Evolutionary conservation across 148 eudicot genomes (phyloP), one percentile per base, ranked within the genome.

Genomic region (Rhododendron kiyosumense): DNA sequence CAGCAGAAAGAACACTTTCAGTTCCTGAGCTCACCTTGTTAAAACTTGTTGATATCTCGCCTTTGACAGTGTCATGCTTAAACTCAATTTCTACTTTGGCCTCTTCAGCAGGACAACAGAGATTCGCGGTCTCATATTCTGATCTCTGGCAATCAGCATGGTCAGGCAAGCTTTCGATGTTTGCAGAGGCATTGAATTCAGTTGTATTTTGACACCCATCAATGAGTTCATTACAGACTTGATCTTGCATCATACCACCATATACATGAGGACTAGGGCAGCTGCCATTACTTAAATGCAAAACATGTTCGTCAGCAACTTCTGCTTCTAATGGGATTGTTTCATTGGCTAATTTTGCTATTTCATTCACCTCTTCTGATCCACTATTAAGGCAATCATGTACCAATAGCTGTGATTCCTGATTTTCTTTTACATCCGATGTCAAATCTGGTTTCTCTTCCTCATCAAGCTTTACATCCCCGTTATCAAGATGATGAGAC

Each of bases 1-100:
- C 90, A 79, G 89, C 82, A 24, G 90, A 84, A 36, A 88, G 87
- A 59, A 81, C 87, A 41, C 88, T 86, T 41, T 88, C 86, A 77
- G 90, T 69, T 85, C 74, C 84, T n/a, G 84, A 36, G 86, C 75
- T 81, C 41, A 63, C 76, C 41, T 61, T 88, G 81, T 75, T 81
- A 69, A 61, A 73, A 85, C 86, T 67, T 71, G 82, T 59, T 78
- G 85, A 77, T 30, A 46, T 85, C 18, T 85, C 90, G 82, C 30
- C 88, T 43, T 84, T 86, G 79, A 54, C 85, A 49, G 77, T 84
- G 81, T 75, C 85, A 78, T 73, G 82, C 80, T 84, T 85, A 89
- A 83, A 77, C 41, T 84, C 74, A 85, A 78, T 82, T 85, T 87
- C 88, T 52, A 76, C 61, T 49, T 81, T n/a, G 74, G 85, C 77